These are phyloP conservation scores for Quercus wislizeni DNA, from an alignment of 306 rosid species.

Conservation along the genomic window DNA sequence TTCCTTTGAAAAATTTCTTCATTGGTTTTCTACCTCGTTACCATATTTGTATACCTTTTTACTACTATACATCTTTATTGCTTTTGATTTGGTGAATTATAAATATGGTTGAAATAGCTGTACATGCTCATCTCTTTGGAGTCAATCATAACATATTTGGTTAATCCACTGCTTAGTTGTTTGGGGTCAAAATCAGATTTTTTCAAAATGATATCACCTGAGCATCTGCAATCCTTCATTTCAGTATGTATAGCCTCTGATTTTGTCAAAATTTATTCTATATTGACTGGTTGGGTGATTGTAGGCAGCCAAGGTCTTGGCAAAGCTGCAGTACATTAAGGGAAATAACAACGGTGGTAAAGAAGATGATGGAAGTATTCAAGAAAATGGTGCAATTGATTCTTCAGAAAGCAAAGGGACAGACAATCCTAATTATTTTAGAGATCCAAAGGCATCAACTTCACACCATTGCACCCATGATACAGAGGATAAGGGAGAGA, in stretches of 20 bases:
- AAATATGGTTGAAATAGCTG: too few relatives aligned
- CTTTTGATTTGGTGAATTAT: too few relatives aligned
- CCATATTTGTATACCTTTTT: too few relatives aligned
- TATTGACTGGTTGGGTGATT: constrained; percentile 26
- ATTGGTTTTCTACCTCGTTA: too few relatives aligned
- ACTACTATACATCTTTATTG: too few relatives aligned
- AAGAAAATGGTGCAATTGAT: constrained; percentile 22
- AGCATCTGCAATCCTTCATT: not conserved
- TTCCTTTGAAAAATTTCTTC: too few relatives aligned
- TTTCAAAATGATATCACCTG: constrained; percentile 1
- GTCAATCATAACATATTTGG: too few relatives aligned
- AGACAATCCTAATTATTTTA: constrained; percentile 21
- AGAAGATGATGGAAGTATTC: constrained; percentile 28
- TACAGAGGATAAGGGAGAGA: constrained; percentile 29
- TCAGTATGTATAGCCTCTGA: not conserved
- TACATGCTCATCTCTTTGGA: too few relatives aligned
- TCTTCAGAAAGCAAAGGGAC: constrained; percentile 25
- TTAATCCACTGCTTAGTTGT: too few relatives aligned
- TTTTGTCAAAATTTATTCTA: constrained; percentile 18
- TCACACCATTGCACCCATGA: constrained; percentile 10
- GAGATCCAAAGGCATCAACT: constrained; percentile 24
- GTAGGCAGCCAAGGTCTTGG: constrained; percentile 59
- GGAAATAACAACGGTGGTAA: constrained; percentile 36
- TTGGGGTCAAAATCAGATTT: too few relatives aligned
- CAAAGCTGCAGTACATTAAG: constrained; percentile 41